These are phyloP conservation scores for Aschersonia sp. DNA, from an alignment of 2,329 filamentous ascomycete species.

Conservation along the genomic window DNA sequence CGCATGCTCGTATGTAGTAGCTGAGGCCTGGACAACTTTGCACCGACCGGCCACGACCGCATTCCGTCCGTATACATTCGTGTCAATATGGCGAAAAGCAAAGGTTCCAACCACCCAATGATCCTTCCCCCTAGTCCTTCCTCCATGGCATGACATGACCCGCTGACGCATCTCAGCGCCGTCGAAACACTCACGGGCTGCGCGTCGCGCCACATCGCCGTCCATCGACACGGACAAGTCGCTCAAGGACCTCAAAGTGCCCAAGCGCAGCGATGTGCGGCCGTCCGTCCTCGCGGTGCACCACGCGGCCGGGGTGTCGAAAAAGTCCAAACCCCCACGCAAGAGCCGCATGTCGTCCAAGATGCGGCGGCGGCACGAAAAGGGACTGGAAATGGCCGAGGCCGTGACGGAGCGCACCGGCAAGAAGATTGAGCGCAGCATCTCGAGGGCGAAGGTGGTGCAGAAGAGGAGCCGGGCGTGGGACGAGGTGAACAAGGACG, in stretches of 20 bases:
- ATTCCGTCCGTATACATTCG: too few species aligned
- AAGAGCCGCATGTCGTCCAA: conserved; percentile 39
- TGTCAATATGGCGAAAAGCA: not conserved
- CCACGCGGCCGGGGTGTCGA: conserved; percentile 50
- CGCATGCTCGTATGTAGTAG: too few species aligned
- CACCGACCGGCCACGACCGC: too few species aligned
- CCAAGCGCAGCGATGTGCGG: conserved; percentile 21
- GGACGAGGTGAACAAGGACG: conserved; percentile 40
- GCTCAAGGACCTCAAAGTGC: conserved; percentile 40
- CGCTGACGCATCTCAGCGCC: conserved; percentile 25
- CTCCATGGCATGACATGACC: not conserved
- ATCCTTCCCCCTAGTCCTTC: not conserved
- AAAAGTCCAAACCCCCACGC: conserved; percentile 45
- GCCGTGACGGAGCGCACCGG: conserved; percentile 44
- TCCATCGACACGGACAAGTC: conserved; percentile 60
- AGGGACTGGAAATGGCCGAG: conserved; percentile 42
- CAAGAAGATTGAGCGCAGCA: conserved; percentile 40
- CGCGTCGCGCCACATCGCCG: conserved; percentile 56
- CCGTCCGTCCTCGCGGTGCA: conserved; percentile 58
- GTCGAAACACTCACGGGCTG: conserved; percentile 60
- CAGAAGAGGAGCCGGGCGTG: conserved; percentile 37
- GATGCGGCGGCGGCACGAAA: conserved; percentile 41
- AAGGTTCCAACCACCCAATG: not conserved
- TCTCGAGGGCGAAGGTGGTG: conserved; percentile 29
- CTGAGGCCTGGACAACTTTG: too few species aligned